phyloP scores from a whole-genome alignment of 768 basidiomycete species.

The Scleroderma bovista region DNA sequence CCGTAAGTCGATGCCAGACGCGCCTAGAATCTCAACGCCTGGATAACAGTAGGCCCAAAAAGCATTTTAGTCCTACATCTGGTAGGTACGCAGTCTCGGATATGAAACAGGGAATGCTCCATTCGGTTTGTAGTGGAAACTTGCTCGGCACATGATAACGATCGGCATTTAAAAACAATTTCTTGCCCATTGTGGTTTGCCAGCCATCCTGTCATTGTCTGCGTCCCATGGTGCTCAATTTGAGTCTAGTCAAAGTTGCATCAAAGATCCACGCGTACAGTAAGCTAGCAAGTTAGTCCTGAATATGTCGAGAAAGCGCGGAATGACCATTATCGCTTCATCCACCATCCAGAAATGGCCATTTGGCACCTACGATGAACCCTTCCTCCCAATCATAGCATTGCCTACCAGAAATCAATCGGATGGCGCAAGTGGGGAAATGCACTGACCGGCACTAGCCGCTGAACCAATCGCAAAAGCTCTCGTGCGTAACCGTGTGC shows the following conservation, averaged over 20 bases:
- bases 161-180: not conserved
- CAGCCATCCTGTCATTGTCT: not conserved
- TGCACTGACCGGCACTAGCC: not conserved
- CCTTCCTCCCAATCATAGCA: not conserved
- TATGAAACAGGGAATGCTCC: not conserved
- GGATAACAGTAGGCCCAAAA: not conserved
- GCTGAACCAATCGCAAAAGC: not conserved
- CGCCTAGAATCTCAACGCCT: not conserved
- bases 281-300: not conserved
- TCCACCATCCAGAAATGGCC: not conserved
- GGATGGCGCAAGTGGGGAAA: not conserved
- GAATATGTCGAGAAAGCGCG: not conserved
- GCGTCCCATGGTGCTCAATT: not conserved
- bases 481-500: not conserved
- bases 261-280: not conserved
- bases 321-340: not conserved
- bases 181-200: not conserved
- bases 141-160: not conserved
- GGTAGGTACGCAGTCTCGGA: not conserved
- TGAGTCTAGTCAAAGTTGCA: not conserved
- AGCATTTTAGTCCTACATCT: not conserved
- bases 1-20: not conserved
- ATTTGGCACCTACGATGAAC: not conserved
- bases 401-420: not conserved
- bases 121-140: not conserved